A percentile compares a stretch with the other conserved stretches of the same genome.
phyloP scores from a whole-genome alignment of 495 filamentous ascomycete genomes.

The Rusavskia elegans region DNA sequence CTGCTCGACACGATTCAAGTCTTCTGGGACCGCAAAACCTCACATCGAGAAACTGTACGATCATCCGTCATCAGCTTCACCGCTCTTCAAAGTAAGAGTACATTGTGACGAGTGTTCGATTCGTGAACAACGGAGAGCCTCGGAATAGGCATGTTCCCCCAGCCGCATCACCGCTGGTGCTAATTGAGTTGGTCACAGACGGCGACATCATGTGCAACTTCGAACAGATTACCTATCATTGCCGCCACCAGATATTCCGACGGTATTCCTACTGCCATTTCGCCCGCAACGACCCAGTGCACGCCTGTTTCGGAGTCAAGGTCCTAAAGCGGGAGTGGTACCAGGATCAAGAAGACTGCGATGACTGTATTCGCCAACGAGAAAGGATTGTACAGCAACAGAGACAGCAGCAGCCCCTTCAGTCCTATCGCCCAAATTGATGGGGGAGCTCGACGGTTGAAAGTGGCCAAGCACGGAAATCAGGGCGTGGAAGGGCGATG shows the following conservation, averaged over 20 bases:
- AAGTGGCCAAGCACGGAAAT: not conserved
- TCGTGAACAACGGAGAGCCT: not conserved
- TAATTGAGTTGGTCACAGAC: not conserved
- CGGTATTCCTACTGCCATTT: conserved; percentile 53
- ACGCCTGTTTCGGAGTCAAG: conserved; percentile 45
- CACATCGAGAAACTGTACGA: too few relatives aligned
- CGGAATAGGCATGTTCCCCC: not conserved
- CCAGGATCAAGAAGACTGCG: conserved; percentile 28
- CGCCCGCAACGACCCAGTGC: conserved; percentile 47
- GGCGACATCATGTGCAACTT: conserved; percentile 42
- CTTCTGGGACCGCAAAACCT: not conserved
- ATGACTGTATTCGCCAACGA: conserved; percentile 17
- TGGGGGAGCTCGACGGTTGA: not conserved
- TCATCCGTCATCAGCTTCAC: not conserved
- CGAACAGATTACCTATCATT: conserved; percentile 46
- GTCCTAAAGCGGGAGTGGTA: conserved; percentile 39
- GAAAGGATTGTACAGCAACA: conserved; percentile 5
- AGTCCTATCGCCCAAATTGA: not conserved
- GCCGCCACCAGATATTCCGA: conserved; percentile 35
- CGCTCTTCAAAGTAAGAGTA: not conserved
- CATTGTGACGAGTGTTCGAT: not conserved
- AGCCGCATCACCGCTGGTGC: not conserved
- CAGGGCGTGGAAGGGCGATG: not conserved
- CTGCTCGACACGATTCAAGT: not conserved
- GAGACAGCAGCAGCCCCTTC: conserved; percentile 1